Base-by-base conservation (phyloP, 345 rosid genomes). In the Orychophragmus violaceus region DNA sequence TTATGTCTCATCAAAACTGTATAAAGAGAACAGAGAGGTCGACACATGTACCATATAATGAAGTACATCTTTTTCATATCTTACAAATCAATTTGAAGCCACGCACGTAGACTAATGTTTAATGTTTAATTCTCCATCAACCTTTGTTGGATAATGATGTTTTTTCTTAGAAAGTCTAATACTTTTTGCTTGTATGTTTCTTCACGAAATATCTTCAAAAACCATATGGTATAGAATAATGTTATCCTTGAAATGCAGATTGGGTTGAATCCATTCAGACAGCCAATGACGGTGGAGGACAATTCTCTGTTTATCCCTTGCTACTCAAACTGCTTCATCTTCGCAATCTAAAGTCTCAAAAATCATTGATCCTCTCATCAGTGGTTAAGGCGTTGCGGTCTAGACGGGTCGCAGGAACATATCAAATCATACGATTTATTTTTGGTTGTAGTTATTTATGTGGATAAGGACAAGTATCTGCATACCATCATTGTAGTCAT, bases 261-360 rank as follows among this genome's bases (percentile, higher is more conserved):
- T 68, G 85, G 79, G 41, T 71, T 89, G 67, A 93, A 90, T 76
- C 97, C 97, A 23, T 93, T 93, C 61, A 85, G 96, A 83, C 96
- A 90, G 84, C 97, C 98, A 19, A 57, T 90, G 83, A 85, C 35
- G 46, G 97, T 86, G 41, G 96, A 87, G 76, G 91, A 84, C 36
- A 74, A 70, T 63, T 70, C 87, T 14, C 60, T 93, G 50, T 64
- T 78, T 70, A 83, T 93, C 48, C 96, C 94, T 52, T 86, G 96
- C 83, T 93, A 84, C 74, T 86, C 96, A 48, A 93, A 90, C 76
- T 93, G 96, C 79, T 85, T 88, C 82, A 78, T 90, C 60, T 84
- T 89, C 64, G 91, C 84, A 9, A n/a, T n/a, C n/a, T n/a, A n/a
- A n/a, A n/a, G n/a, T n/a, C n/a, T n/a, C n/a, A n/a, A n/a, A n/a